A percentile compares a stretch with the other conserved stretches of the same genome.
phyloP scores from a whole-genome alignment of 371 early-diverging fungal species.

The Mortierella sp. region DNA sequence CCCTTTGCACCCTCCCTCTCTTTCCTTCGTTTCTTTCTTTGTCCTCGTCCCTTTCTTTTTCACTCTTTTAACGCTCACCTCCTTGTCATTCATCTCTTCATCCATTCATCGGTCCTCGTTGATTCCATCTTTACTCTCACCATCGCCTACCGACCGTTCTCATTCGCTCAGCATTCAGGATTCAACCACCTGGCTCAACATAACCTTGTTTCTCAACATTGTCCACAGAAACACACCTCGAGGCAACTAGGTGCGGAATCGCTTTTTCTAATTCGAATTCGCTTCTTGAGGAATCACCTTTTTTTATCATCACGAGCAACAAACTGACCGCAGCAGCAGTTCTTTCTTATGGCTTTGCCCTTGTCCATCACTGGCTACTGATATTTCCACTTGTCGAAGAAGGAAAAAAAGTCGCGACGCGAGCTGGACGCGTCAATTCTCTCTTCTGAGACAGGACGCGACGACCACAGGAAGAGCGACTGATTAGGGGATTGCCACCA shows the following conservation, averaged over 20 bases:
- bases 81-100: neutral
- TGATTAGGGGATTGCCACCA: neutral
- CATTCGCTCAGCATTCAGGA: neutral
- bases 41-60: slow-evolving; percentile 8
- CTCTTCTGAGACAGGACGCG: neutral
- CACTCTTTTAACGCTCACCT: neutral
- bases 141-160: neutral
- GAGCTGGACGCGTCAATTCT: neutral
- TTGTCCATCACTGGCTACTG: neutral
- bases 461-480: neutral
- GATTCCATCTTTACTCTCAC: neutral
- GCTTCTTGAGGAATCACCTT: too few relatives aligned
- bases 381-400: neutral
- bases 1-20: neutral
- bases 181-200: too few relatives aligned
- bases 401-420: slow-evolving; percentile 1
- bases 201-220: neutral
- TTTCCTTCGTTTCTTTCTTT: neutral
- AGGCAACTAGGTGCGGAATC: neutral
- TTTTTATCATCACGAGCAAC: too few relatives aligned
- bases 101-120: neutral
- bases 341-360: neutral
- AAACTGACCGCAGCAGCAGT: too few relatives aligned
- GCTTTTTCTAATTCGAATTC: too few relatives aligned
- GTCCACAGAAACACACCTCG: neutral